Evolutionary conservation across 306 rosid genomes (phyloP), one percentile per base, ranked within the genome.

Genomic region (Quercus robur): DNA sequence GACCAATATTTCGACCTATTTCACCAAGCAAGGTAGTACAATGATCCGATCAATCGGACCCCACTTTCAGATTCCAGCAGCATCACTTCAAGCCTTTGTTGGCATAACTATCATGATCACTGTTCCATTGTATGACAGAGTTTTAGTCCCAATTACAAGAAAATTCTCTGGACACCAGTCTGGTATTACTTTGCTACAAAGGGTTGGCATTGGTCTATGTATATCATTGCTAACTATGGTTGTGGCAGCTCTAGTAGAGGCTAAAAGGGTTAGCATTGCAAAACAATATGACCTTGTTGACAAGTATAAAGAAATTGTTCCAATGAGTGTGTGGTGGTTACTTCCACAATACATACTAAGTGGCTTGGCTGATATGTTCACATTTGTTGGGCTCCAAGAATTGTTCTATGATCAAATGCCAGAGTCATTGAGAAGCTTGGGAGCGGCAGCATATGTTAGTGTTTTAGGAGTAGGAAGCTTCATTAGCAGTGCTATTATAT

Each of bases 341-440:
- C 82, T 87, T 44, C 91, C 88, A n/a, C 90, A 87, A 23, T 87
- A 75, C 52, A 20, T 85, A 10, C 3, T 85, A 2, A 38, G 68
- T 0, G 85, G 88, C 1, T 56, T 78, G 38, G 38, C 85, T 0
- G 78, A 82, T 1, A 56, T 79, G 1, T 82, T 85, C 55, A 21
- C 87, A 1, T 3, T 70, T 2, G 56, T 85, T 8, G 88, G 88
- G 23, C 82, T 82, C 2, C 88, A 85, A 67, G 78, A 85, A 19
- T 52, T 85, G 30, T 80, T 87, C 61, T 85, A 87, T 35, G 84
- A 79, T 33, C 86, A 87, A 74, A 87, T 87, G 90, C 88, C 85
- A 3, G 41, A 58, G 3, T 18, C 57, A 2, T 78, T 81, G 90
- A 76, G 90, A 55, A 84, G 90, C 77, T 54, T 84, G 2, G 90